Evolutionary conservation across 2,329 filamentous ascomycete species (phyloP).

Genomic region (Aspergillus niger): DNA sequence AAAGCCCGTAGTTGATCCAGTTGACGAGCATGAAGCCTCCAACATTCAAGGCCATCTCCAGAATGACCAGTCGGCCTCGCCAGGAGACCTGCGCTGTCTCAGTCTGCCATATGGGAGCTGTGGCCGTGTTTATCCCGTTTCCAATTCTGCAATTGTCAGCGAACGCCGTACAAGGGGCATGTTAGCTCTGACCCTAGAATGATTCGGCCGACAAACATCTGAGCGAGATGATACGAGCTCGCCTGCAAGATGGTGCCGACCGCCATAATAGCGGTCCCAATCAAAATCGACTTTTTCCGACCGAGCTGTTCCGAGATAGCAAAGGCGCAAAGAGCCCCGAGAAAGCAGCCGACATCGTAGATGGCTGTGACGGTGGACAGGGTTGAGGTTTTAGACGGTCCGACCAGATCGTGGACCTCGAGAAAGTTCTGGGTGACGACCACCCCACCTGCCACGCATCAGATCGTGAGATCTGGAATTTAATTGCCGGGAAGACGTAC

Average conservation of each 20-base stretch:
- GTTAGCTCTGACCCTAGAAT: neutral
- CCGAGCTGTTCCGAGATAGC: neutral
- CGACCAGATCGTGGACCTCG: neutral
- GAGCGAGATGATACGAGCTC: neutral
- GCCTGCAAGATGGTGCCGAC: neutral
- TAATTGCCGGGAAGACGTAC: neutral
- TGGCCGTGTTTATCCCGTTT: constrained; percentile 51
- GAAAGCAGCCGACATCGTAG: neutral
- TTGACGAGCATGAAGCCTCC: constrained; percentile 48
- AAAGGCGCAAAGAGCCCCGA: neutral
- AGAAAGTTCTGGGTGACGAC: neutral
- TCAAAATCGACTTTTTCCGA: neutral
- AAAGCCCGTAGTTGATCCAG: constrained; percentile 48
- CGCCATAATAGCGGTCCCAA: neutral
- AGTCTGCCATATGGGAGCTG: constrained; percentile 53
- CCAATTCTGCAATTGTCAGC: neutral
- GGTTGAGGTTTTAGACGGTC: neutral
- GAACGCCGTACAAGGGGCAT: neutral
- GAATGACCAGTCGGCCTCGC: constrained; percentile 28
- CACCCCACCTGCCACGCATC: neutral
- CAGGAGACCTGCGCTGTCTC: constrained; percentile 50
- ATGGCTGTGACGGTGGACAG: neutral
- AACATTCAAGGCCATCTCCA: constrained; percentile 30
- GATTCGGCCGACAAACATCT: neutral
- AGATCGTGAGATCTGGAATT: neutral